These are phyloP conservation scores for Rachicladosporium sp. DNA, from an alignment of 2,329 filamentous ascomycete genomes.

Conservation along the genomic window DNA sequence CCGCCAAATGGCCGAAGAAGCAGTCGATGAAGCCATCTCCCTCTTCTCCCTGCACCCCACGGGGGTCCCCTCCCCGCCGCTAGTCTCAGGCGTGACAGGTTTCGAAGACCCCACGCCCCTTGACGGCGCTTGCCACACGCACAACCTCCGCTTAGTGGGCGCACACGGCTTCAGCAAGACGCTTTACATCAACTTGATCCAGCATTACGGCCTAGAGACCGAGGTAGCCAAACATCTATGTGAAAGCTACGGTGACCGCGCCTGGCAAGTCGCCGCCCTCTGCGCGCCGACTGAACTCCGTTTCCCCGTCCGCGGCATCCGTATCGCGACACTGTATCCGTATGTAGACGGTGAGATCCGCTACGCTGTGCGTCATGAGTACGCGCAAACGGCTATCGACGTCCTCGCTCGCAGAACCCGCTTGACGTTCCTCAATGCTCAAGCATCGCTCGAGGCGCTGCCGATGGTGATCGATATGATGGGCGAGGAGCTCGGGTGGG, in stretches of 20 bases:
- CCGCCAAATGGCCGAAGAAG: constrained; percentile 84
- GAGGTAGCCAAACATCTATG: constrained; percentile 84
- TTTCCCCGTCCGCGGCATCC: constrained; percentile 72
- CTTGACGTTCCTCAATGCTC: constrained; percentile 80
- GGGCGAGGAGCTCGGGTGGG: constrained; percentile 73
- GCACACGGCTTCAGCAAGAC: constrained; percentile 82
- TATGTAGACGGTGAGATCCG: constrained; percentile 87
- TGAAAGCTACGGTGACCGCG: constrained; percentile 79
- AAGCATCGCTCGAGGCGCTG: constrained; percentile 76
- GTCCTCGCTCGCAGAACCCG: constrained; percentile 75
- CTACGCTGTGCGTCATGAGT: constrained; percentile 79
- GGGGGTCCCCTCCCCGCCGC: constrained; percentile 44
- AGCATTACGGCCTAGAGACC: constrained; percentile 84
- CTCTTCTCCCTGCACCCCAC: constrained; percentile 51
- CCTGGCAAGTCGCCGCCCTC: constrained; percentile 78
- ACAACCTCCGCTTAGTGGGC: constrained; percentile 67
- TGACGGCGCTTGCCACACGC: constrained; percentile 69
- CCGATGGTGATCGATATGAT: constrained; percentile 82
- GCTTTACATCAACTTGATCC: constrained; percentile 88
- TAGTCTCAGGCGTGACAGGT: constrained; percentile 56
- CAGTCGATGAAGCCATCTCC: constrained; percentile 66
- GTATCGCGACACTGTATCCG: constrained; percentile 70
- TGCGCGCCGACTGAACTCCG: constrained; percentile 66
- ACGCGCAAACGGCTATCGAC: constrained; percentile 85
- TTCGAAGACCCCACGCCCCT: constrained; percentile 59